Evolutionary conservation across 2,329 filamentous ascomycete species (phyloP), one percentile per base, ranked within the genome.

Genomic region (Exophiala oligosperma): DNA sequence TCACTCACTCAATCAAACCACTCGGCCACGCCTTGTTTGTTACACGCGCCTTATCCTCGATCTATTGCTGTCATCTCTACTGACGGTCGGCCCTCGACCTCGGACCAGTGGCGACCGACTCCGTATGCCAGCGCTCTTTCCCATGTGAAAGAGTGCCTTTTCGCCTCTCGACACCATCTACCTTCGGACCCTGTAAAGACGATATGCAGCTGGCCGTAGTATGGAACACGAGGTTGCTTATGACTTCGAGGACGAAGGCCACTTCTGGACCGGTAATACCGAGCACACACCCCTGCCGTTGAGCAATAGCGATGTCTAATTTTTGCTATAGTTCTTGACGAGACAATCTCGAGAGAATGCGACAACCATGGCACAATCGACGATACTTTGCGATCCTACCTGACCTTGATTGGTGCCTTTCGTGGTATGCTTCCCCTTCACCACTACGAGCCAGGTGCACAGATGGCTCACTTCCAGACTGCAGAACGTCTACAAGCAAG

Each of bases 231-330:
- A 83, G 70, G 82, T 81, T 68, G 52, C 57, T 44, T 83, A 84
- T 74, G 82, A 80, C 71, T 81, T 90, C 74, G 88, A 92, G 75
- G 87, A 85, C 74, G 90, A 91, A 77, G 84, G 91, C 74, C 87
- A 92, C 76, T 92, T 96, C 78, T 97, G 92, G 93, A 82, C 87
- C 76, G 90, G 92, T 96, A 74, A 73, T 82, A 49, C 38, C 17
- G 44, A 26, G 23, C 17, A 35, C 28, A n/a, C 3, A 17, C 6
- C 17, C 17, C 24, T 49, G 40, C n/a, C 40, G 17, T 3, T 26
- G 26, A 29, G 7, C 28, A 41, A 37, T 7, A 21, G 21, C n/a
- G 29, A 35, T 11, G 12, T 32, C 56, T 57, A 14, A 51, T 44
- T 58, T 37, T 56, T 58, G 40, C 67, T 35, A 28, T 11, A 90